These are phyloP conservation scores for Diaporthe sp. DNA, from an alignment of 2,329 filamentous ascomycete genomes.

Conservation along the genomic window DNA sequence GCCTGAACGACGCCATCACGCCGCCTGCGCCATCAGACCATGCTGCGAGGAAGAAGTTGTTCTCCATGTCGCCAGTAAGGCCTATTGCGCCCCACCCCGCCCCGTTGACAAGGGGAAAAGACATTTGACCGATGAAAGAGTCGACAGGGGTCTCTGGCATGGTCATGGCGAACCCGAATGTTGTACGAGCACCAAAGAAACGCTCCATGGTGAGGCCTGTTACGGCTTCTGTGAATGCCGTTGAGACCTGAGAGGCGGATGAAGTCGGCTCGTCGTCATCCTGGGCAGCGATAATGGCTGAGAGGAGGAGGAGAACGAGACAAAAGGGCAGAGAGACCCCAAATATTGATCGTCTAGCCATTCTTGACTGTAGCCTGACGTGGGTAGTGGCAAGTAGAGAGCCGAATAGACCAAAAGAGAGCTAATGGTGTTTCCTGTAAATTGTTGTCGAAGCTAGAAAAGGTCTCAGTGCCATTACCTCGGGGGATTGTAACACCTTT, in stretches of 20 bases:
- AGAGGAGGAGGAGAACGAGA: background rate
- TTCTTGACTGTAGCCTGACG: background rate
- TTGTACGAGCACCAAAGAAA: slow-evolving; percentile 55
- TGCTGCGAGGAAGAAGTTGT: slow-evolving; percentile 58
- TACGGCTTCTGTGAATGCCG: slow-evolving; percentile 49
- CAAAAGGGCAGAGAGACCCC: background rate
- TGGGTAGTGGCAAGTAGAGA: background rate
- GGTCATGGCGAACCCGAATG: slow-evolving; percentile 58
- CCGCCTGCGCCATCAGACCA: slow-evolving; percentile 57
- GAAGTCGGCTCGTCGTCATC: slow-evolving; percentile 14
- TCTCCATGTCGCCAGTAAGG: slow-evolving; percentile 59
- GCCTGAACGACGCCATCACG: slow-evolving; percentile 58
- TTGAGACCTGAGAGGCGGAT: background rate
- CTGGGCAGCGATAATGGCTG: background rate
- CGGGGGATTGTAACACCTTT: background rate
- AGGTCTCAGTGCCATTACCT: background rate
- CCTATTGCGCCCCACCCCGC: slow-evolving; percentile 47
- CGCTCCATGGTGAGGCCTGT: slow-evolving; percentile 54
- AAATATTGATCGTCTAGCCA: background rate
- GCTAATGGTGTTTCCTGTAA: background rate
- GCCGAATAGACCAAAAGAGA: background rate
- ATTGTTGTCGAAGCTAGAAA: background rate
- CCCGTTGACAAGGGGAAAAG: slow-evolving; percentile 55
- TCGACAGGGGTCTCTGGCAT: slow-evolving; percentile 55
- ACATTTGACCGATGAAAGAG: slow-evolving; percentile 63